Evolutionary conservation across 2,329 filamentous ascomycete genomes (phyloP), one percentile per base, ranked within the genome.

Genomic region (Paecilomyces variotii): DNA sequence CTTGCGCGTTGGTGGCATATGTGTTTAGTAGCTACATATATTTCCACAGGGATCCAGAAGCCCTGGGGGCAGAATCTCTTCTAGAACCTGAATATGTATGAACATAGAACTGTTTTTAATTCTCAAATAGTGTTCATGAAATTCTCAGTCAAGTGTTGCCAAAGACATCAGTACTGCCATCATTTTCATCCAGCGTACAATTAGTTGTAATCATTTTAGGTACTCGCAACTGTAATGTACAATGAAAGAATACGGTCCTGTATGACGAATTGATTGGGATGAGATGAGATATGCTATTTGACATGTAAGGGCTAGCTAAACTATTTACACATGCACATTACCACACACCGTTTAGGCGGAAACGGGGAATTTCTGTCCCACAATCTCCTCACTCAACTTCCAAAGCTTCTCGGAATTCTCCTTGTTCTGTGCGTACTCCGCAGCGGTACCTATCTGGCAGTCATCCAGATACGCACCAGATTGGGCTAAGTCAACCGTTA

Each of bases 351-450:
- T 45, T 45, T 24, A 45, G 5, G 5, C 9, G 2, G 14, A n/a
- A 24, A 45, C 4, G 39, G 50, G 25, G 59, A 74, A 73, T 54
- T 67, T 72, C 64, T 75, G 67, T 19, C 72, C 69, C 34, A 72
- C 71, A 52, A 76, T 60, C 56, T 70, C 64, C 64, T 77, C 74
- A 51, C 71, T 74, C 60, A 75, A 57, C 59, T 62, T 60, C 74
- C 75, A 77, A 57, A 73, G 61, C 64, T 67, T 72, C 62, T 73
- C 70, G 28, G 76, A 72, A 19, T 70, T 61, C 53, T 69, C 68
- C 12, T 65, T 58, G 60, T 73, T 67, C 24, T 65, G 70, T 3
- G 74, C 71, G 67, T 72, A 71, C 7, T 69, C 57, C 9, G 60
- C 59, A 1, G 66, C 63, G 55, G 70, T 53, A 67, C 56, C 55